phyloP scores from a whole-genome alignment of 192 early-diverging fungal species.

The Gigaspora rosea region DNA sequence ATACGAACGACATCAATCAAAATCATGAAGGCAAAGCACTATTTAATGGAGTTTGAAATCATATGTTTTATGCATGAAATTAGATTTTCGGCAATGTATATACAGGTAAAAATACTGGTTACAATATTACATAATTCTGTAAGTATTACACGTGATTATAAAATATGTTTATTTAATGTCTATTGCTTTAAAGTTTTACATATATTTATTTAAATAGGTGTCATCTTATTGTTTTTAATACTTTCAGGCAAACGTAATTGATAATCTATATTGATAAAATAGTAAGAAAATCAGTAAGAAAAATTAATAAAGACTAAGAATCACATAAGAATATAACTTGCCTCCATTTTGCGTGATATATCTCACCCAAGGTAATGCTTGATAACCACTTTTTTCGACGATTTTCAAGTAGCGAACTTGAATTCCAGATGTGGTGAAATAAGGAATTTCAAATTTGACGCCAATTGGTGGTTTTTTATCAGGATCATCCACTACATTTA shows the following conservation, averaged over 20 bases:
- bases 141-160: too few species aligned
- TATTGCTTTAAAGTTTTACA: too few species aligned
- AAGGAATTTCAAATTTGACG: slow-evolving; percentile 88
- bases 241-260: slow-evolving; percentile 90
- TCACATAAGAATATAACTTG: slow-evolving; percentile 30
- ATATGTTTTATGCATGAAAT: too few species aligned
- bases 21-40: background rate
- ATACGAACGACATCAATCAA: background rate
- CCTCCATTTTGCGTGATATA: slow-evolving; percentile 88
- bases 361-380: slow-evolving; percentile 86
- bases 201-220: slow-evolving; percentile 56
- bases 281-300: background rate
- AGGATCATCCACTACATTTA: slow-evolving; percentile 64
- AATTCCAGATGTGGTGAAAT: slow-evolving; percentile 88
- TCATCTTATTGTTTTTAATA: slow-evolving; percentile 70
- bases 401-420: slow-evolving; percentile 91
- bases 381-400: slow-evolving; percentile 87
- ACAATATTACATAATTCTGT: too few species aligned
- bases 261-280: slow-evolving; percentile 68
- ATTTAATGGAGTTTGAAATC: too few species aligned
- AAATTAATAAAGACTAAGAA: slow-evolving; percentile 59
- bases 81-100: too few species aligned
- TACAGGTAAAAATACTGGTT: too few species aligned
- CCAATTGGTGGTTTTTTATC: slow-evolving; percentile 82
- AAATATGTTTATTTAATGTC: too few species aligned